A percentile compares a stretch with the other conserved stretches of the same genome.
These are phyloP conservation scores for Lindgomyces ingoldianus DNA, from an alignment of 495 filamentous ascomycete genomes.

Conservation along the genomic window DNA sequence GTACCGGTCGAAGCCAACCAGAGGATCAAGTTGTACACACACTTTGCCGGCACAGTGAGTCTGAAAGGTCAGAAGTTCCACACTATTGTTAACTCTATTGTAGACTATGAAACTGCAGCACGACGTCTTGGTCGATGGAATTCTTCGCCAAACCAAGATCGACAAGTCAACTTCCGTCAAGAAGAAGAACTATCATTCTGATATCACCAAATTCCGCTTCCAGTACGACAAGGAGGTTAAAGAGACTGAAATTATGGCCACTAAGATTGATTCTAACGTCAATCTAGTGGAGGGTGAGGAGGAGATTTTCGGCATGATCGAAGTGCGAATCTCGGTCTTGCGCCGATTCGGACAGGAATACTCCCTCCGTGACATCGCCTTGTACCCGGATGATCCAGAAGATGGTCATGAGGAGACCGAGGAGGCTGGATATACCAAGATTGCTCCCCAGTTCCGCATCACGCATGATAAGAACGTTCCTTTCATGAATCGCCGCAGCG, in stretches of 20 bases:
- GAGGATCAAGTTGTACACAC: constrained; percentile 1
- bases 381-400: neutral
- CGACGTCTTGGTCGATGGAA: constrained; percentile 29
- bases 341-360: constrained; percentile 15
- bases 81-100: neutral
- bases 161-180: neutral
- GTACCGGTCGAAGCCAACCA: constrained; percentile 17
- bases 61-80: neutral
- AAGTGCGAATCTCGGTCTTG: constrained; percentile 23
- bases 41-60: constrained; percentile 19
- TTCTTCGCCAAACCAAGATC: constrained; percentile 10
- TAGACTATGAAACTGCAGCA: neutral
- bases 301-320: constrained; percentile 20
- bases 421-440: neutral
- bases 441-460: constrained; percentile 5
- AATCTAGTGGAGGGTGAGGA: constrained; percentile 1
- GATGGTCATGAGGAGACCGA: neutral
- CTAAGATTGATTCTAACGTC: neutral
- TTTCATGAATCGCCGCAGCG: neutral
- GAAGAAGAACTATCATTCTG: constrained; percentile 13
- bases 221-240: neutral
- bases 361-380: neutral
- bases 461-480: neutral
- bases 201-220: constrained; percentile 12
- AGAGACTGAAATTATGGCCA: constrained; percentile 8